phyloP scores from a whole-genome alignment of 192 early-diverging fungal genomes.

The Podila epicladia region DNA sequence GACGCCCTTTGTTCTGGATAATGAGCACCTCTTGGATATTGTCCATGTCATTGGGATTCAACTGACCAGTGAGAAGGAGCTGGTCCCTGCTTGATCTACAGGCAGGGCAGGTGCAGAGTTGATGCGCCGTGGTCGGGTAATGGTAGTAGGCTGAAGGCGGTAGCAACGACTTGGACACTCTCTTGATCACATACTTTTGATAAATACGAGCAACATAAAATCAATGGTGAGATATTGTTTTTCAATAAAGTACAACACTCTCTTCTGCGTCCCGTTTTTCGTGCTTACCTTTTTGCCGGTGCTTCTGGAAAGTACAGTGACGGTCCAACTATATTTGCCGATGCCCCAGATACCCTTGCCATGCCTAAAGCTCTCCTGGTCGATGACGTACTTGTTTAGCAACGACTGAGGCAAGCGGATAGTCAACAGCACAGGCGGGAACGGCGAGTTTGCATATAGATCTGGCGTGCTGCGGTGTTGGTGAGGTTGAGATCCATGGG shows the following conservation, averaged over 20 bases:
- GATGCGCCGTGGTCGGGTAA: slow-evolving; percentile 48
- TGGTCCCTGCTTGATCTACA: slow-evolving; percentile 45
- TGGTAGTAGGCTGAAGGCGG: slow-evolving; percentile 50
- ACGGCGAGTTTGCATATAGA: slow-evolving; percentile 33
- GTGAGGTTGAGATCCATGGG: no score
- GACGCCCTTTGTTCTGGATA: slow-evolving; percentile 37
- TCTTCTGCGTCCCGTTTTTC: no score
- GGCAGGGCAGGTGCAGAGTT: slow-evolving; percentile 44
- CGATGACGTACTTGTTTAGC: slow-evolving; percentile 41
- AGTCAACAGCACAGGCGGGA: slow-evolving; percentile 26
- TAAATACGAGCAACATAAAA: not conserved
- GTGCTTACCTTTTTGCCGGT: slow-evolving; percentile 46
- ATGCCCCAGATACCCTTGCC: slow-evolving; percentile 52
- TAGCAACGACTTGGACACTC: slow-evolving; percentile 41
- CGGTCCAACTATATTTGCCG: slow-evolving; percentile 43
- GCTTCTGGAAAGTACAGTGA: slow-evolving; percentile 32
- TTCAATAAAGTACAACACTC: not conserved
- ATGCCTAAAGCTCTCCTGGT: slow-evolving; percentile 41
- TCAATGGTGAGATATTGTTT: not conserved
- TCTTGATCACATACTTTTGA: slow-evolving; percentile 43
- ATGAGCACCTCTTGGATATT: slow-evolving; percentile 44
- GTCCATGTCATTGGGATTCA: slow-evolving; percentile 22
- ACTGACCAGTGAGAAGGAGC: slow-evolving; percentile 32
- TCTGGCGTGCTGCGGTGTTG: slow-evolving; percentile 7
- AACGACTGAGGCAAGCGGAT: slow-evolving; percentile 43